Base-by-base conservation (phyloP, 768 basidiomycete species). In the Russula sp. region DNA sequence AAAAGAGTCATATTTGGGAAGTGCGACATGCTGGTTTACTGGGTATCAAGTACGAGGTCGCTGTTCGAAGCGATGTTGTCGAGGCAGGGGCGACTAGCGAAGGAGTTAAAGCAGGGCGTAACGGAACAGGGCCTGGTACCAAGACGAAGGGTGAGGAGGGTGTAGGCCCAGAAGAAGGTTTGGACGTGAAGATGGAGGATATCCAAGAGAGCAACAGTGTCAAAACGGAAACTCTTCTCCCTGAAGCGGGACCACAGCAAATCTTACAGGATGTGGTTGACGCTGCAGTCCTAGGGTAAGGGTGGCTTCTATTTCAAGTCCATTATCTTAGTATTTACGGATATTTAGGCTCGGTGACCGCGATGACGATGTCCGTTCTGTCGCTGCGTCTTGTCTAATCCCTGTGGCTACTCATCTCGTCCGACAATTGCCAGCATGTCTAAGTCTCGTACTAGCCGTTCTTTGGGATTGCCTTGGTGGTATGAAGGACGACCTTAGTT, bases 21-120 rank as follows among this genome's bases (percentile, higher is more conserved):
- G 88, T 99, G 53, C 82, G 96, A 58, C 97, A 99, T 76, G 95
- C 97, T n/a, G 97, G 97, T 34, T 75, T 99, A 61, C 81, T 98
- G 9, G 97, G 97, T 1, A 85, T 99, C 72, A 98, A 98, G 77
- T 98, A 98, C 72, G 92, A 98, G 72, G 94, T 98, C 41, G 97
- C 96, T 14, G 97, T 98, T 18, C 78, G 93, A 65, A 84, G 80
- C 57, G 93, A 97, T 71, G 75, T 98, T 25, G 85, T 98, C 60
- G 81, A 83, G 16, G 74, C 67, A 41, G 65, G 60, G 53, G 50
- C 58, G 2, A 47, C 13, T 3, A 43, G 58, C 38, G 57, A 59
- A 7, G 63, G 25, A 7, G 55, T 69, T 18, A 69, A 70, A 45
- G 46, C 52, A 51, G 68, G 70, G 25, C 35, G 59, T n/a, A 53